Evolutionary conservation across 345 rosid species (phyloP).

Genomic region (Litchi chinensis): DNA sequence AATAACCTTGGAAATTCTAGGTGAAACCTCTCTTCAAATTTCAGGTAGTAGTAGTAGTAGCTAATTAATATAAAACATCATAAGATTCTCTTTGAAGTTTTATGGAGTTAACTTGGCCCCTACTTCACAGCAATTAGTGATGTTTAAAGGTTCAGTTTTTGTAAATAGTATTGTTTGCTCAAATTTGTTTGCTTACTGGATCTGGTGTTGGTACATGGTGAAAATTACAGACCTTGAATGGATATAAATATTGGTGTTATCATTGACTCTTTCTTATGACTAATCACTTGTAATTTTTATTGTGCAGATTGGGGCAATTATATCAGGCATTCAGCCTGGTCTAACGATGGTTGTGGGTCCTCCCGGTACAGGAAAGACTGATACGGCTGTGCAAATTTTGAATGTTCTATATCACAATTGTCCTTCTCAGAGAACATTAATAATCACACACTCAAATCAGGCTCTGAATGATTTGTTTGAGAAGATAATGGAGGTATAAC

Average conservation of each 20-base stretch:
- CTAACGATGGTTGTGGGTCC: conserved; percentile 99
- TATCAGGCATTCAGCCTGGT: conserved; percentile 98
- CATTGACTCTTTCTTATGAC: background rate
- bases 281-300: conserved; percentile 17
- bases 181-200: background rate
- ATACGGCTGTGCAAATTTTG: conserved; percentile 96
- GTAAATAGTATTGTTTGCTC: background rate
- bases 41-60: background rate
- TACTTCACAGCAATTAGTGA: no score
- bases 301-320: conserved; percentile 92
- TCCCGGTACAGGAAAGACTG: conserved; percentile 99
- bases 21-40: background rate
- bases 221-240: background rate
- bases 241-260: background rate
- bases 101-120: background rate
- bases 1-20: background rate
- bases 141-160: background rate
- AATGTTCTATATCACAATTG: conserved; percentile 96
- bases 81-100: background rate
- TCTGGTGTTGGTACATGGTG: background rate
- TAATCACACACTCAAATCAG: conserved; percentile 98
- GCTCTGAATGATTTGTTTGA: conserved; percentile 99
- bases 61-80: background rate
- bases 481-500: conserved; percentile 87
- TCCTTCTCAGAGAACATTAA: conserved; percentile 95